Percentiles rank a stretch among this genome's conserved stretches.
Evolutionary conservation across 306 rosid species (phyloP).

Genomic region (Bauhinia variegata): DNA sequence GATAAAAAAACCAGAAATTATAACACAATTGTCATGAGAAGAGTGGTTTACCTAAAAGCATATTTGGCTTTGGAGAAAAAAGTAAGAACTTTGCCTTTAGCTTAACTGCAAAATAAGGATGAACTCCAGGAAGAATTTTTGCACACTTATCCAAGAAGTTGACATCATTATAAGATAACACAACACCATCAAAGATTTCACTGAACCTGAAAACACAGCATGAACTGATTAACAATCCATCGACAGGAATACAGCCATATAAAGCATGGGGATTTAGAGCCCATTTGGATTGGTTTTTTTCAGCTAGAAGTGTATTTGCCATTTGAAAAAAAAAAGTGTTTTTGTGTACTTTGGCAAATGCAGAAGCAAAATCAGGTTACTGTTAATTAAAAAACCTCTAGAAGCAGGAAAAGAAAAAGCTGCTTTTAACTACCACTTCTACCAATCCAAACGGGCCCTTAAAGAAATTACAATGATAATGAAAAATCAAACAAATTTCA

Average conservation of each 20-base stretch:
- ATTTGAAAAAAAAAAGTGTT: too few relatives aligned
- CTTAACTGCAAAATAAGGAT: slow-evolving; percentile 66
- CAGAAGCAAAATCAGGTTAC: too few relatives aligned
- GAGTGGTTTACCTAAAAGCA: slow-evolving; percentile 69
- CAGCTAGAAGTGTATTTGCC: too few relatives aligned
- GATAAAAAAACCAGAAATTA: neutral
- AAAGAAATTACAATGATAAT: neutral
- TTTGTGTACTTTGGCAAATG: too few relatives aligned
- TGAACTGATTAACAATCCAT: neutral
- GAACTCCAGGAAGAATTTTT: slow-evolving; percentile 53
- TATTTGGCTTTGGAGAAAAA: slow-evolving; percentile 80
- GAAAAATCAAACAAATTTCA: slow-evolving; percentile 4
- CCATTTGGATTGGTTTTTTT: too few relatives aligned
- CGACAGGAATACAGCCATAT: neutral
- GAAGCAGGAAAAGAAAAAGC: too few relatives aligned
- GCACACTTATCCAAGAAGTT: slow-evolving; percentile 49
- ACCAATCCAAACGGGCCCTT: too few relatives aligned
- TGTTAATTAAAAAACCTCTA: too few relatives aligned
- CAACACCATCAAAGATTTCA: slow-evolving; percentile 77
- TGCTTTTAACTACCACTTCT: too few relatives aligned
- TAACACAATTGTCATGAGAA: neutral
- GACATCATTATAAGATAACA: slow-evolving; percentile 76
- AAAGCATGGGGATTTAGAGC: neutral
- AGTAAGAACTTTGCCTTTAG: slow-evolving; percentile 62
- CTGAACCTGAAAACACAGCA: slow-evolving; percentile 50